Conservation (phyloP, 495 filamentous ascomycete species). For the Aspergillus leporis region DNA sequence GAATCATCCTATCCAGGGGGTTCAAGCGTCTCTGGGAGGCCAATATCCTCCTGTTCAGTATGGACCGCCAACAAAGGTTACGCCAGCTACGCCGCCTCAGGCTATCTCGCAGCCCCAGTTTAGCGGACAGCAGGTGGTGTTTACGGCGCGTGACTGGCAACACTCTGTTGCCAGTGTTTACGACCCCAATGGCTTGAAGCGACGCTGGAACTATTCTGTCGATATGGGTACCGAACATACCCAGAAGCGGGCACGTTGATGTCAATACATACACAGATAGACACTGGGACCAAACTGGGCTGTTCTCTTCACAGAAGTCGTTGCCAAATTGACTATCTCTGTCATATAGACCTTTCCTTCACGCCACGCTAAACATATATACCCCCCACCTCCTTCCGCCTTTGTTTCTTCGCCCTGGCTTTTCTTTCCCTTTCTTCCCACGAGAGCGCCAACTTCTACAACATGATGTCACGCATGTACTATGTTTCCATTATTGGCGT, state of each 20-base stretch:
- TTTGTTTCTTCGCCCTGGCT: not conserved
- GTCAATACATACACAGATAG: not conserved
- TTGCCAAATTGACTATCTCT: not conserved
- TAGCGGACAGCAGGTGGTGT: slow-evolving; percentile 61
- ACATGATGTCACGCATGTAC: not conserved
- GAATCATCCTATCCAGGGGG: slow-evolving; percentile 32
- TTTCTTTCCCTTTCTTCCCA: not conserved
- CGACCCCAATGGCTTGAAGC: slow-evolving; percentile 71
- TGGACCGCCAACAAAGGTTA: slow-evolving; percentile 33
- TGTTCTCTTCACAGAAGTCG: not conserved
- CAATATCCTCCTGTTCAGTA: slow-evolving; percentile 45
- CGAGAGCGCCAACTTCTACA: not conserved
- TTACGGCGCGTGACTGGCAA: slow-evolving; percentile 96
- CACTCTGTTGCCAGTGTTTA: slow-evolving; percentile 90
- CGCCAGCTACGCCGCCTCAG: slow-evolving; percentile 41
- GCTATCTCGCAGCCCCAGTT: slow-evolving; percentile 57
- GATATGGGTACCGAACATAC: slow-evolving; percentile 35
- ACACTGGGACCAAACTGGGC: not conserved
- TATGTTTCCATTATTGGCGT: not conserved
- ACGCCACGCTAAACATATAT: no score
- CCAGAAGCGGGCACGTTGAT: slow-evolving; percentile 40
- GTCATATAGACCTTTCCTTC: not conserved
- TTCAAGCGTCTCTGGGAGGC: slow-evolving; percentile 28
- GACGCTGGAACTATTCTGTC: slow-evolving; percentile 61
- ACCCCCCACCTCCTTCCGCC: no score